phyloP scores from a whole-genome alignment of 2,329 filamentous ascomycete genomes.

The Trichoderma sp. region DNA sequence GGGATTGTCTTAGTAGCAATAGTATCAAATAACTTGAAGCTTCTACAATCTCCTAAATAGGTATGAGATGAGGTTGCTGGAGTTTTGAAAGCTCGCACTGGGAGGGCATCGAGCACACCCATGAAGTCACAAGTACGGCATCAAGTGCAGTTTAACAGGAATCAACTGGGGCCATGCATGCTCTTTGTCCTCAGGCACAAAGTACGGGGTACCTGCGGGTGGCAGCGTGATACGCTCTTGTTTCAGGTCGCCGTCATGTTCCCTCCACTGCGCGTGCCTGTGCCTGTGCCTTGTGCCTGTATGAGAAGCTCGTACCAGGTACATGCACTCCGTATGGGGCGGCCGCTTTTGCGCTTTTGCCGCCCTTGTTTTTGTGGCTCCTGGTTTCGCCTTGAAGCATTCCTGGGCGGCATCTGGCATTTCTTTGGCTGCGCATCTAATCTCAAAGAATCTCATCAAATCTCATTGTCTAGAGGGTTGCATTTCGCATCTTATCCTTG shows the following conservation, averaged over 20 bases:
- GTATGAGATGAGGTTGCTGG: not conserved
- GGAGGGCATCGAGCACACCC: not conserved
- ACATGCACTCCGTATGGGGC: not conserved
- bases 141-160: not conserved
- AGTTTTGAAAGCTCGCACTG: not conserved
- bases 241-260: slow-evolving; percentile 3
- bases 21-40: too few relatives aligned
- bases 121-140: not conserved
- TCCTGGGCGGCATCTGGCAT: not conserved
- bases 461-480: not conserved
- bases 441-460: not conserved
- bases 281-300: not conserved
- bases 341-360: not conserved
- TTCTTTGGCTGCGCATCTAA: not conserved
- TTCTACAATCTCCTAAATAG: too few relatives aligned
- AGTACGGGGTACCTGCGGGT: not conserved
- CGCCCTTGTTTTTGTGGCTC: not conserved
- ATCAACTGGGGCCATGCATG: not conserved
- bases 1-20: not conserved
- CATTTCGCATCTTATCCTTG: not conserved
- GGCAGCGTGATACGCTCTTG: slow-evolving; percentile 4
- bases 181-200: not conserved
- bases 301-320: not conserved
- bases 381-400: not conserved
- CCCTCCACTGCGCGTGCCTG: not conserved